Base-by-base conservation (phyloP, 371 early-diverging fungal genomes). In the Apophysomyces elegans region DNA sequence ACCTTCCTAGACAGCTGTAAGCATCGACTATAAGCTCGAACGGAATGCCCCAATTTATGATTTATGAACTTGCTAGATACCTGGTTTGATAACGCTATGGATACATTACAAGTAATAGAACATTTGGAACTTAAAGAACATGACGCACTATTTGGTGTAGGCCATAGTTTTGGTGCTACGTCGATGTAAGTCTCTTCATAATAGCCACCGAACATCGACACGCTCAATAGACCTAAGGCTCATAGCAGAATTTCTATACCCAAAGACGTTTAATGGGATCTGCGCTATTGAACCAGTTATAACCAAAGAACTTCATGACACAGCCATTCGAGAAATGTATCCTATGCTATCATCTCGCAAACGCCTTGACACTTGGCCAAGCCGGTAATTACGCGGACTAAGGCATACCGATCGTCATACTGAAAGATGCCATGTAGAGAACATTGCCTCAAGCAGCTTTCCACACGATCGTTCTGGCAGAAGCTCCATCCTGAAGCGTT, bases 111-210 rank as follows among this genome's bases (percentile, higher is more conserved):
- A 46, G 69, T 82, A 0, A 54, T 82, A 14, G 75, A 77, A 44
- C 38, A 64, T 18, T 59, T 77, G 56, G 67, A 64, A 3, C 50
- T 78, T 13, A 66, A 70, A 21, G 37, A 35, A 16, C 70, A 79
- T 21, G 70, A 74, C 56, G 64, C 62, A 32, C 41, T 82, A 16
- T 62, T 82, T 43, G 78, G 78, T 18, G 62, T 82, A 36, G 80
- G 83, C 1, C 83, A 83, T 58, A 76, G 78, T 35, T 75, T 80
- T 63, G 80, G 83, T 32, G 83, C 73, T 26, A 77, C 78, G 8
- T 66, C 73, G 18, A 78, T 78, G 81, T 78, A 70, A 61, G 73
- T 26, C 7, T 11, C 2, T 16, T 35, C 21, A 5, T 14, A 13
- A 26, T 12, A 6, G 7, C 58, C 11, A 2, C 11, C 21, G 21